phyloP scores from a whole-genome alignment of 1,284 basidiomycete species.

The Papiliotrema nemorosa region DNA sequence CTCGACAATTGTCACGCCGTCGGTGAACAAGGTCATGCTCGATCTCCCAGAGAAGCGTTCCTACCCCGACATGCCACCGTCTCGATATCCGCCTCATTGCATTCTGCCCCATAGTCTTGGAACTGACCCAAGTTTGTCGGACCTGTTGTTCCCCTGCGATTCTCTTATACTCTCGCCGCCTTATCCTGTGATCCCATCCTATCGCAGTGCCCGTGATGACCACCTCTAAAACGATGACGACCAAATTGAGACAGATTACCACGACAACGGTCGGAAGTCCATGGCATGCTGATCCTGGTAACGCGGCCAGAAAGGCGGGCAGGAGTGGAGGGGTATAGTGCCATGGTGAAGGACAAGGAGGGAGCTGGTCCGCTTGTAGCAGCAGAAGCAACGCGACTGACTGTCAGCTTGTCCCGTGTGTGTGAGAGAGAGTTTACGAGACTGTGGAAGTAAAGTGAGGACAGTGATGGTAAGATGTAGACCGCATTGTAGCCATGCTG shows the following conservation, averaged over 20 bases:
- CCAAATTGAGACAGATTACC: not conserved
- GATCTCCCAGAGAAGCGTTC: not conserved
- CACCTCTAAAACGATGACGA: not conserved
- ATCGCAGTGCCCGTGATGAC: not conserved
- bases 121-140: not conserved
- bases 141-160: not conserved
- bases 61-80: not conserved
- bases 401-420: not conserved
- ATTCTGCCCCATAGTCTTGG: not conserved
- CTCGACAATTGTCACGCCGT: too few relatives aligned
- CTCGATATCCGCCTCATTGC: too few relatives aligned
- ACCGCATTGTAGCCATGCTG: conserved; percentile 2
- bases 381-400: conserved; percentile 1
- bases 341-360: conserved; percentile 2
- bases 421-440: not conserved
- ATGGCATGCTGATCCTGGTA: not conserved
- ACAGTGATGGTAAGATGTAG: conserved; percentile 1
- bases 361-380: not conserved
- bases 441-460: not conserved
- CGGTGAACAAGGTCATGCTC: not conserved
- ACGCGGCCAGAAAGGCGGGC: not conserved
- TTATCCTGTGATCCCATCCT: not conserved
- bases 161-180: not conserved
- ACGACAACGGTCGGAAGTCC: not conserved
- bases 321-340: not conserved